Conservation (phyloP, 345 rosid species). For the Boechera stricta region DNA sequence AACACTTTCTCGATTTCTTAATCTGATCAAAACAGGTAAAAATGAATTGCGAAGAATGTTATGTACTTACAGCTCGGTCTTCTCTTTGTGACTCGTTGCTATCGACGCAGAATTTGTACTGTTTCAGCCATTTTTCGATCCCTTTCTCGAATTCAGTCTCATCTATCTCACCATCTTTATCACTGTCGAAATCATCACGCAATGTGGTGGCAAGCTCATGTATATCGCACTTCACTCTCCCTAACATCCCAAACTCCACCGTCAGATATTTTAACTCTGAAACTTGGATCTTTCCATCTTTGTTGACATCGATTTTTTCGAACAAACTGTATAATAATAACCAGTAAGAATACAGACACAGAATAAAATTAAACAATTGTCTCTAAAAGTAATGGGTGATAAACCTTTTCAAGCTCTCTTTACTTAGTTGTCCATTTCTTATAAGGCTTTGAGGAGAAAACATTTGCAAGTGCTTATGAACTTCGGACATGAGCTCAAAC, state of each 20-base stretch:
- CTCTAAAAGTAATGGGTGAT: neutral
- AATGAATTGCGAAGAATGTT: neutral
- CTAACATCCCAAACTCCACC: slow-evolving; percentile 38
- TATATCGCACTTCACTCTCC: slow-evolving; percentile 37
- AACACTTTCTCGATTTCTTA: neutral
- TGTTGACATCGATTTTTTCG: slow-evolving; percentile 37
- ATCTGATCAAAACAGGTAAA: slow-evolving; percentile 12
- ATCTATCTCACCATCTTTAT: slow-evolving; percentile 33
- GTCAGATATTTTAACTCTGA: slow-evolving; percentile 35
- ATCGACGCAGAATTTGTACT: slow-evolving; percentile 25
- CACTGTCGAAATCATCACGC: slow-evolving; percentile 25
- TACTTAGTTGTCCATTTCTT: slow-evolving; percentile 38
- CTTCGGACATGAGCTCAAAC: slow-evolving; percentile 47
- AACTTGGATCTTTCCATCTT: slow-evolving; percentile 43
- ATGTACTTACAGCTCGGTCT: slow-evolving; percentile 21
- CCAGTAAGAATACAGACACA: slow-evolving; percentile 14
- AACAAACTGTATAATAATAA: slow-evolving; percentile 33
- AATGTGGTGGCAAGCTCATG: slow-evolving; percentile 32
- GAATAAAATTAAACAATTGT: neutral
- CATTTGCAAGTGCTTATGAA: slow-evolving; percentile 30
- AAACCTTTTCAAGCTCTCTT: slow-evolving; percentile 38
- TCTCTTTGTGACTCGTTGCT: slow-evolving; percentile 2
- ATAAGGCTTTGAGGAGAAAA: slow-evolving; percentile 39
- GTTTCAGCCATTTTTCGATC: slow-evolving; percentile 37
- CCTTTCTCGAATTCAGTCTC: slow-evolving; percentile 26